Evolutionary conservation across 139 green algal genomes (phyloP), one percentile per base, ranked within the genome.

Genomic region (Parachlorella kessleri): DNA sequence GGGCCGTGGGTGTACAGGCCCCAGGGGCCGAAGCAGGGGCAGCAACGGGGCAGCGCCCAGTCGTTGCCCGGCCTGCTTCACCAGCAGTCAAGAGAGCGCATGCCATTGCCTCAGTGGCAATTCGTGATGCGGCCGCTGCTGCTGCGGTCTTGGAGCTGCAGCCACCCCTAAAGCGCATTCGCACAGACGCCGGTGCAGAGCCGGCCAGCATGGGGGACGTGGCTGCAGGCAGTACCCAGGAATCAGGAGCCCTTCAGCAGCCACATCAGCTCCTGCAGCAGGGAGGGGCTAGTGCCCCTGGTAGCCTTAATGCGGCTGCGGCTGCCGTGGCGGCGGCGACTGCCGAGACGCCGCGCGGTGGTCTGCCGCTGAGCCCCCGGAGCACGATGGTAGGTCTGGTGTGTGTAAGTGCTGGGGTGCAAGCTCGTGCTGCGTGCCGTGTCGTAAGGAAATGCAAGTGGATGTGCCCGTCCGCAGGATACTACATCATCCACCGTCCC

Each of bases 91-190:
- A 36, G 66, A 14, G 66, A 42, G 66, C 33, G 32, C n/a, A n/a
- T n/a, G n/a, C n/a, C n/a, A n/a, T n/a, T n/a, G n/a, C n/a, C n/a
- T n/a, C n/a, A n/a, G n/a, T n/a, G n/a, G n/a, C n/a, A n/a, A n/a
- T n/a, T 30, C 64, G 64, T 23, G 64, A 30, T 14, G 64, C 64
- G 30, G 32, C 37, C 32, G 70, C n/a, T 35, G 48, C 21, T 28
- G 48, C 70, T 30, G 40, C 24, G 24, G 4, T n/a, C 70, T 35
- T 40, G 41, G 23, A 30, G n/a, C 10, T 7, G 68, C 39, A 14
- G 70, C 70, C 42, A 24, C 41, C 41, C 30, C 75, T 80, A 2
- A 80, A 80, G 35, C 75, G 75, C 66, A 80, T 80, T 24, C 75
- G 75, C 10, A 81, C 75, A 1, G 66, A 67, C n/a, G 54, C 0